A percentile compares a stretch with the other conserved stretches of the same genome.
Evolutionary conservation across 495 filamentous ascomycete species (phyloP).

Genomic region (Parathielavia hyrcaniae): DNA sequence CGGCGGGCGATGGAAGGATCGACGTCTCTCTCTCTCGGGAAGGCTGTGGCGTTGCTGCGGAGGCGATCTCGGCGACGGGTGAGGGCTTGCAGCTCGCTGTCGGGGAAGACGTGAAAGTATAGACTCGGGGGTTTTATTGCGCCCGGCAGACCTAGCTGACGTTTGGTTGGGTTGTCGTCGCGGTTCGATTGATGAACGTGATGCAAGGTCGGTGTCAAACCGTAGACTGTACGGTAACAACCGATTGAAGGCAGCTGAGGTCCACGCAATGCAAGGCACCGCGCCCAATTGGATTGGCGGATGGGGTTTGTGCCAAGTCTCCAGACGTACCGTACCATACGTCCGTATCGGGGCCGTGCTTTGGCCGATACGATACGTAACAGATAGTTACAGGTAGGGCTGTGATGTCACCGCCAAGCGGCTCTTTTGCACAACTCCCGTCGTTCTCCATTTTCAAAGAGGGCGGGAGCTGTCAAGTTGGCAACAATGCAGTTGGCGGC

Average conservation of each 20-base stretch:
- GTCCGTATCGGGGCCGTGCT: too few species aligned
- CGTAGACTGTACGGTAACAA: too few species aligned
- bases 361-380: too few species aligned
- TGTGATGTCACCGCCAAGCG: conserved; percentile 16
- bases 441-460: too few species aligned
- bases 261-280: conserved; percentile 30
- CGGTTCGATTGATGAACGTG: conserved; percentile 9
- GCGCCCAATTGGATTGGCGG: background rate
- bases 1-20: background rate
- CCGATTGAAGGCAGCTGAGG: conserved; percentile 30
- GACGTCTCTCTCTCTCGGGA: too few species aligned
- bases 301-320: conserved; percentile 14
- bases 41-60: too few species aligned
- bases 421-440: too few species aligned
- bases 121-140: background rate
- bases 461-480: too few species aligned
- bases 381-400: too few species aligned
- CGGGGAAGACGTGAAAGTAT: background rate
- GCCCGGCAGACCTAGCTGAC: background rate
- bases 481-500: too few species aligned
- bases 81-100: background rate
- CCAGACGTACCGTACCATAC: too few species aligned
- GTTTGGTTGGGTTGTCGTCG: conserved; percentile 5
- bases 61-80: background rate
- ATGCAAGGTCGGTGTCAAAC: conserved; percentile 1